Base-by-base conservation (phyloP, 768 basidiomycete genomes). In the Amyloporia xantha region DNA sequence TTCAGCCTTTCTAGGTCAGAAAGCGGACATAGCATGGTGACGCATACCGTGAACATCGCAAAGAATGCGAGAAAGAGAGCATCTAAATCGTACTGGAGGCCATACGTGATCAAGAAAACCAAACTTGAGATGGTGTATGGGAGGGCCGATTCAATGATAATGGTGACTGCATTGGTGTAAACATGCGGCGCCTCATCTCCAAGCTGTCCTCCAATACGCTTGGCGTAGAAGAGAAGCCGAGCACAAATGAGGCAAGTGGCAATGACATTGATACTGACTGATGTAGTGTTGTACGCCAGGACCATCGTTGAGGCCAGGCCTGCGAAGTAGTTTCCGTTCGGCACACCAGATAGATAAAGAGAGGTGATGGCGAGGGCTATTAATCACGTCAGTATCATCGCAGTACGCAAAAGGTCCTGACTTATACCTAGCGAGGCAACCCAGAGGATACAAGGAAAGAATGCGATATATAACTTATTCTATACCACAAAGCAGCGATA, bases 181-280 rank as follows among this genome's bases (percentile, higher is more conserved):
- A 65, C 62, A 25, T 53, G 57, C 20, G 65, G 63, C 26, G 60
- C 59, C 15, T 68, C 65, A 5, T 52, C 43, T 19, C 66, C 65
- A 21, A 71, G 60, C 0, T 61, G 57, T 17, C 51, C 48, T 25
- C 59, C 58, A 12, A 67, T 63, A 13, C 55, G 43, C 25, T 59
- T 61, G 7, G 64, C 62, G 28, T 69, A 58, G 46, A 53, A 57
- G 37, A 68, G 49, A 17, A 74, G 68, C 17, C 71, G 72, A n/a
- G 41, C 49, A 39, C 66, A 68, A 46, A 75, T 71, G 25, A 70
- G 59, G 3, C 58, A n/a, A 5, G 72, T 74, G 36, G 70, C 62
- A 55, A 74, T 51, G 47, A 72, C 62, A 61, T 74, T 75, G 50
- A 73, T 59, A 27, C 62, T 54, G 48, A 75, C 68, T 10, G 70